Evolutionary conservation across 768 basidiomycete genomes (phyloP), one percentile per base, ranked within the genome.

Genomic region (Tremella mesenterica): DNA sequence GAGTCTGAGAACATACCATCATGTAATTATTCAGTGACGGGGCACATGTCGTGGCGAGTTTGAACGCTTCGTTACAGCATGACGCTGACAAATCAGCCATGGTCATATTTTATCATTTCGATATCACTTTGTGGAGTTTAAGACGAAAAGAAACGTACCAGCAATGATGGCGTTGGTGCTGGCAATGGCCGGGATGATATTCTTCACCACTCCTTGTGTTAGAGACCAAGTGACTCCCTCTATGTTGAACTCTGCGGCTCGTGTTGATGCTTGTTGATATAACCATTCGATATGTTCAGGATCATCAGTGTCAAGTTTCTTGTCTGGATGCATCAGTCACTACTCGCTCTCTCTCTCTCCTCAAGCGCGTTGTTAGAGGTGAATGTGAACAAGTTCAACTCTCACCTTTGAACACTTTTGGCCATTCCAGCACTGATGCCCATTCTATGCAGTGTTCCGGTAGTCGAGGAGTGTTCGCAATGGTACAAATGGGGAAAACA

Each of bases 381-480:
- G 18, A 31, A 45, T 45, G 44, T 20, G 16, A 23, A 7, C 12
- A 43, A 9, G 20, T 20, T 3, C 14, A 7, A n/a, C 16, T 57
- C 77, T 57, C 50, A 91, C 92, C 88, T 71, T 85, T 86, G 57
- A 86, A 84, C 1, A 89, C 83, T 44, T 83, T 81, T n/a, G 95
- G 93, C 95, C 95, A 99, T 73, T 99, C 92, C 20, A 99, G 78
- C 10, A 97, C 95, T 34, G 88, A 92, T 0, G 95, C 95, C 95
- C 95, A 99, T 75, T 97, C 95, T 64, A 99, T 96, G 69, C 95
- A 97, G 67, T 99, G 95, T 67, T 99, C 95, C 1, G 95, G 95
- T 21, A 96, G 79, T 52, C 95, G 86, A 25, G 95, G 95, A 0
- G 95, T 99, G 70, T 97, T 97, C 53, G 95, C 93, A 61, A 99